Base-by-base conservation (phyloP, 176 grass and related monocot species). In the Ampelocalamus luodianensis region DNA sequence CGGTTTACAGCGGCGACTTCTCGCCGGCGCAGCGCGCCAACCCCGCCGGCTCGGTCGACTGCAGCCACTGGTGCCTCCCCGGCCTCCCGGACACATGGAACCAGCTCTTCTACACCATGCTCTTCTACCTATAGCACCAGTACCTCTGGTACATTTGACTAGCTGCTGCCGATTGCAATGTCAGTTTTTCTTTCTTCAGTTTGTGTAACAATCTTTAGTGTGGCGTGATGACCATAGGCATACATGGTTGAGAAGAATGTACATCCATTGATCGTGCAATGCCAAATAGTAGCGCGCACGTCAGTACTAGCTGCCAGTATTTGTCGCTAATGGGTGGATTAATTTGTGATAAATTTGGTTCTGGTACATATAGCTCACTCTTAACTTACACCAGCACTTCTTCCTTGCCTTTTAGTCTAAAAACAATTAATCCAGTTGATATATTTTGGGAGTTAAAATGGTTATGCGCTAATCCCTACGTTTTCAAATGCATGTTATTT, bases 11-110 rank as follows among this genome's bases (percentile, higher is more conserved):
- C 81, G 96, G 91, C 8, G 93, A 92, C 70, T 38, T 94, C 40
- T 84, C 83, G 48, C 88, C 93, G 42, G 87, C 87, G 84, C 96
- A 98, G 80, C 87, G 87, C 43, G 83, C 91, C 62, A 88, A 88
- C 77, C 88, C 91, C 65, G 66, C 58, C 20, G 89, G 85, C 80
- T 94, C 91, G 1, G 90, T 86, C 10, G 93, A 98, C 51, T 98
- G 96, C 82, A 98, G 96, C 74, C 93, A 98, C 50, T 96, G 96
- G 96, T 96, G 96, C 74, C 90, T 98, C 37, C 93, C 93, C 0
- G 96, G 93, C 55, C 89, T 98, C 14, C 96, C 96, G 32, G 96
- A 98, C 72, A 93, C 93, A 0, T 98, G 96, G 96, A 98, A 98
- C 91, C 96, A 95, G 79, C 91, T 95, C 54, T 89, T 98, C 49